Evolutionary conservation across 345 rosid species (phyloP).

Genomic region (Diplotaxis tenuifolia): DNA sequence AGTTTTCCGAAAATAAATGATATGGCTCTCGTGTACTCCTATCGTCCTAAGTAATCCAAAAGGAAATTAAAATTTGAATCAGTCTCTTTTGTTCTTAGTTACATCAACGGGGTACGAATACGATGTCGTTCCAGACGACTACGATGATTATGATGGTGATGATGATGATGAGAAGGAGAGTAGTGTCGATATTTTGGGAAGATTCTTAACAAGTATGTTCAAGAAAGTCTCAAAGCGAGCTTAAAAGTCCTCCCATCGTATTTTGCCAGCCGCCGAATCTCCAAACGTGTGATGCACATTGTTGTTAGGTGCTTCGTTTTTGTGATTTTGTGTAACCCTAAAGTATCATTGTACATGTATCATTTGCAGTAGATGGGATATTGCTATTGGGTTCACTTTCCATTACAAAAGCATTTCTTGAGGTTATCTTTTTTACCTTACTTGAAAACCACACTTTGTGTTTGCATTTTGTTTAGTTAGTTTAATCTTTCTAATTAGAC

Average conservation of each 20-base stretch:
- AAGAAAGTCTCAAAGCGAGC: slow-evolving; percentile 65
- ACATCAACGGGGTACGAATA: slow-evolving; percentile 40
- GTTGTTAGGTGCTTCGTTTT: background rate
- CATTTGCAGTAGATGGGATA: slow-evolving; percentile 82
- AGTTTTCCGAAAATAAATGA: no score
- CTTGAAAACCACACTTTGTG: background rate
- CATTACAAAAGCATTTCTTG: slow-evolving; percentile 63
- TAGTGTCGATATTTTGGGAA: slow-evolving; percentile 64
- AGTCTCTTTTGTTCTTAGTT: slow-evolving; percentile 32
- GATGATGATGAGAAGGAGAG: slow-evolving; percentile 68
- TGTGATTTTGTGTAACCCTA: background rate
- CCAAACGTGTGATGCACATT: no score
- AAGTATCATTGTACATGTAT: slow-evolving; percentile 42
- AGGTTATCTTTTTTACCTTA: slow-evolving; percentile 44
- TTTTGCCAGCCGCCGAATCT: slow-evolving; percentile 53
- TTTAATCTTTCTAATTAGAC: no score
- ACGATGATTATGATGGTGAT: no score
- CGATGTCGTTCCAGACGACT: slow-evolving; percentile 25
- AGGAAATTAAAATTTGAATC: background rate
- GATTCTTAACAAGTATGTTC: slow-evolving; percentile 61
- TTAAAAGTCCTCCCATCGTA: slow-evolving; percentile 62
- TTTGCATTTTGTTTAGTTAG: background rate
- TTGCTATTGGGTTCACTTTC: slow-evolving; percentile 68
- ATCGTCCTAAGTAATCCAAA: background rate
- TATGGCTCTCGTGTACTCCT: slow-evolving; percentile 33